phyloP scores from a whole-genome alignment of 345 rosid genomes.

The Salix purpurea region DNA sequence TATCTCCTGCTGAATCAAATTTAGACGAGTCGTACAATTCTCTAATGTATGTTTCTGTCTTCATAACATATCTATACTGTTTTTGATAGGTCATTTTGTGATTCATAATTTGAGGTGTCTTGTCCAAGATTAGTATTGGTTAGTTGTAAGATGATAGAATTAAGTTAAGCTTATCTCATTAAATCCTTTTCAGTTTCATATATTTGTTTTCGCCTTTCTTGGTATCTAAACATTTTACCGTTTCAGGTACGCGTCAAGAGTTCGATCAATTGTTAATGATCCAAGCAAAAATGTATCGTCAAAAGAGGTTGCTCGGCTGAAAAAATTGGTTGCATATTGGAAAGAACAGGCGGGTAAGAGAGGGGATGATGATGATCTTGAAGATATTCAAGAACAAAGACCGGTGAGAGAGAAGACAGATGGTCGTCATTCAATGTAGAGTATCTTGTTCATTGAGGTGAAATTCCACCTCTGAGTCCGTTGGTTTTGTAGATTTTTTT shows the following conservation, averaged over 20 bases:
- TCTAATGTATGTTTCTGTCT: constrained; percentile 46
- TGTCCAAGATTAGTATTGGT: not conserved
- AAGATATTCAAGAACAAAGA: constrained; percentile 74
- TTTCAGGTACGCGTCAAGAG: constrained; percentile 87
- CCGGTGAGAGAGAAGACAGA: constrained; percentile 45
- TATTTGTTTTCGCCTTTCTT: not conserved
- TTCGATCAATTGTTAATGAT: constrained; percentile 81
- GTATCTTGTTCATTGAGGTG: not conserved
- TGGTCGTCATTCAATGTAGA: constrained; percentile 51
- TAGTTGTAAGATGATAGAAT: not conserved
- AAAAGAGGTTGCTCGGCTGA: constrained; percentile 80
- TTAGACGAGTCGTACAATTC: constrained; percentile 92
- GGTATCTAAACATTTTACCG: not conserved
- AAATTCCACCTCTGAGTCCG: not conserved
- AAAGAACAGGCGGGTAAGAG: constrained; percentile 85
- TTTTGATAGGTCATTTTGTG: not conserved
- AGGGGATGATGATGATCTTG: constrained; percentile 70
- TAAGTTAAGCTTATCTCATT: not conserved
- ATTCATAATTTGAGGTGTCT: not conserved
- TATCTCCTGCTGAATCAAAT: constrained; percentile 84
- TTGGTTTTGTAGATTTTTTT: not conserved
- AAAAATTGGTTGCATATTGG: constrained; percentile 77
- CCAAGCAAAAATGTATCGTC: constrained; percentile 81
- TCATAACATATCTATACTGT: not conserved
- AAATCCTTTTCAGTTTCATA: not conserved